Conservation (phyloP, 306 rosid species). For the Trifolium dubium region DNA sequence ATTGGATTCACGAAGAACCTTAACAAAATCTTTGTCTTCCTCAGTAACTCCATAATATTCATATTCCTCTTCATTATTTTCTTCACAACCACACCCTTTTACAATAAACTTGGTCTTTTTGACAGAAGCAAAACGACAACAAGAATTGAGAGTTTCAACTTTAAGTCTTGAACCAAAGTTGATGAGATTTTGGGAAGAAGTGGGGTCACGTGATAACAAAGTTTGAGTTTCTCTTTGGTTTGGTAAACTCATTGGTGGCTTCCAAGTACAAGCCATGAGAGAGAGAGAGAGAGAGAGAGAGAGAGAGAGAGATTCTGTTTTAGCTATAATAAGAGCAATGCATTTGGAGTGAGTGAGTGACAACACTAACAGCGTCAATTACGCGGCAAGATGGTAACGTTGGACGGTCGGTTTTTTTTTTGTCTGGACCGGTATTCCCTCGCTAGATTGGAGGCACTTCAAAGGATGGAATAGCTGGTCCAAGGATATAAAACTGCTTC, state of each 20-base stretch:
- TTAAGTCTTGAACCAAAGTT: slow-evolving; percentile 12
- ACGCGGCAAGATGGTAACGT: not conserved
- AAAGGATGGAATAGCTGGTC: too few relatives aligned
- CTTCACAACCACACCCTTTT: slow-evolving; percentile 38
- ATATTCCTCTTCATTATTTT: not conserved
- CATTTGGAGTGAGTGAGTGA: not conserved
- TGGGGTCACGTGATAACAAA: slow-evolving; percentile 34
- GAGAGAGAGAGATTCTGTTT: not conserved
- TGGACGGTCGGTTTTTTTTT: not conserved
- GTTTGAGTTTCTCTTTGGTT: slow-evolving; percentile 22
- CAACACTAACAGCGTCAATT: not conserved
- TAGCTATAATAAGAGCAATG: not conserved
- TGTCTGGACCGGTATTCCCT: too few relatives aligned
- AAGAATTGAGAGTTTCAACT: not conserved
- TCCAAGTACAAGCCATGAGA: slow-evolving; percentile 41
- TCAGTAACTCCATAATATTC: slow-evolving; percentile 41
- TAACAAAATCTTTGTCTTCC: slow-evolving; percentile 59
- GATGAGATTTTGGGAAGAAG: not conserved
- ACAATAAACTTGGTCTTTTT: slow-evolving; percentile 27
- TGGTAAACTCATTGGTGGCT: slow-evolving; percentile 29
- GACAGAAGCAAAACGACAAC: not conserved
- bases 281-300: not conserved
- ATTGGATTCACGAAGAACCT: slow-evolving; percentile 67
- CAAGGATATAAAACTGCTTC: too few relatives aligned
- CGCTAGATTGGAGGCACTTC: too few relatives aligned